phyloP scores from a whole-genome alignment of 345 rosid genomes.

The Bruguiera gymnorhiza region DNA sequence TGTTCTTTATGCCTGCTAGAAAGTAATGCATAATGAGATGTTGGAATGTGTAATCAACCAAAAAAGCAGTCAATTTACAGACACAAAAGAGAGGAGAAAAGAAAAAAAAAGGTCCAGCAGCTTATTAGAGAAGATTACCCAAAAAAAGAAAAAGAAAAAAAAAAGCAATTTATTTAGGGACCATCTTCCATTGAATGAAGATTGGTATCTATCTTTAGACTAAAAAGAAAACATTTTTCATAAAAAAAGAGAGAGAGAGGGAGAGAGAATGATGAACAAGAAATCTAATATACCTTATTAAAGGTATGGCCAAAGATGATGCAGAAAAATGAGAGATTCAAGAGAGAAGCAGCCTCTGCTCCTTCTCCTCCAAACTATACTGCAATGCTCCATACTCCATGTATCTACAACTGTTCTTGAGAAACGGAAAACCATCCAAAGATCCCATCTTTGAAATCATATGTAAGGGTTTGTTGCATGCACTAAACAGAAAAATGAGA shows the following conservation, averaged over 20 bases:
- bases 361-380: not conserved
- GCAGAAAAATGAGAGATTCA: constrained; percentile 11
- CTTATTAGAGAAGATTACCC: constrained; percentile 17
- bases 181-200: constrained; percentile 39
- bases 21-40: constrained; percentile 12
- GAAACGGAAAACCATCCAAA: constrained; percentile 7
- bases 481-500: constrained; percentile 1
- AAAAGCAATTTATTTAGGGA: constrained; percentile 30
- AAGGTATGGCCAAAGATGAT: not conserved
- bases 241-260: not conserved
- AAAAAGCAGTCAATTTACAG: constrained; percentile 6
- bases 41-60: not conserved
- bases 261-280: not conserved
- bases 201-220: constrained; percentile 26
- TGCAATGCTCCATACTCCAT: constrained; percentile 14
- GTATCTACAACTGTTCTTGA: not conserved
- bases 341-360: constrained; percentile 18
- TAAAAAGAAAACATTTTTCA: constrained; percentile 2
- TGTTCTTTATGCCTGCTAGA: constrained; percentile 26
- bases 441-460: no score
- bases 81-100: not conserved
- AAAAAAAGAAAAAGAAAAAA: not conserved
- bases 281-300: constrained; percentile 9
- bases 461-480: not conserved
- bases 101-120: constrained; percentile 9